A percentile compares a stretch with the other conserved stretches of the same genome.
Evolutionary conservation across 176 grass and related monocot genomes (phyloP).

Genomic region (Bonia amplexicaulis): DNA sequence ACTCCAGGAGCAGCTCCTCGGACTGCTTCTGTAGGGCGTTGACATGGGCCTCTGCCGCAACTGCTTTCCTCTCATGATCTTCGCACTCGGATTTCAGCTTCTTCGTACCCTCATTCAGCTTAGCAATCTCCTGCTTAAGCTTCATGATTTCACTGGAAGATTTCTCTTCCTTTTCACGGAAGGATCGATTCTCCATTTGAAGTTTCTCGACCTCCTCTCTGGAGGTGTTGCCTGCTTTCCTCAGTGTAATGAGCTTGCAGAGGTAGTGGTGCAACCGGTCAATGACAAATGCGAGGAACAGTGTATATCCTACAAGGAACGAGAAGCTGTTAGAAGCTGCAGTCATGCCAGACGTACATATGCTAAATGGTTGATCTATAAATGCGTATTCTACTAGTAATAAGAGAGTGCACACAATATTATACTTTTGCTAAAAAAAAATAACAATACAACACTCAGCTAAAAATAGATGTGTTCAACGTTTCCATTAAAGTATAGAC

Average conservation of each 20-base stretch:
- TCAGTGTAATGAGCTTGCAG: slow-evolving; percentile 51
- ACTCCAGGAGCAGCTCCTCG: slow-evolving; percentile 76
- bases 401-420: background rate
- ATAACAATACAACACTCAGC: background rate
- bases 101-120: slow-evolving; percentile 53
- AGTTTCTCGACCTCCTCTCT: slow-evolving; percentile 75
- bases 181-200: slow-evolving; percentile 54
- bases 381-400: background rate
- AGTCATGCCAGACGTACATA: background rate
- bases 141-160: slow-evolving; percentile 45
- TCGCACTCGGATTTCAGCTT: slow-evolving; percentile 54
- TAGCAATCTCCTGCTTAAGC: slow-evolving; percentile 49
- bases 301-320: slow-evolving; percentile 52
- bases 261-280: slow-evolving; percentile 81
- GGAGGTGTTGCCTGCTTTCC: slow-evolving; percentile 49
- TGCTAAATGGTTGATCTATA: background rate
- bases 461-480: background rate
- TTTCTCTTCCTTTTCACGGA: slow-evolving; percentile 61
- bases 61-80: slow-evolving; percentile 47
- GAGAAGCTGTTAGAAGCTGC: background rate
- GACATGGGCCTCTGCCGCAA: slow-evolving; percentile 60
- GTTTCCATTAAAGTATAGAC: background rate
- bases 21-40: slow-evolving; percentile 75
- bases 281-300: slow-evolving; percentile 82
- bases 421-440: background rate